Evolutionary conservation across 1,139 yeast genomes (phyloP).

Genomic region (Pichia sp.): DNA sequence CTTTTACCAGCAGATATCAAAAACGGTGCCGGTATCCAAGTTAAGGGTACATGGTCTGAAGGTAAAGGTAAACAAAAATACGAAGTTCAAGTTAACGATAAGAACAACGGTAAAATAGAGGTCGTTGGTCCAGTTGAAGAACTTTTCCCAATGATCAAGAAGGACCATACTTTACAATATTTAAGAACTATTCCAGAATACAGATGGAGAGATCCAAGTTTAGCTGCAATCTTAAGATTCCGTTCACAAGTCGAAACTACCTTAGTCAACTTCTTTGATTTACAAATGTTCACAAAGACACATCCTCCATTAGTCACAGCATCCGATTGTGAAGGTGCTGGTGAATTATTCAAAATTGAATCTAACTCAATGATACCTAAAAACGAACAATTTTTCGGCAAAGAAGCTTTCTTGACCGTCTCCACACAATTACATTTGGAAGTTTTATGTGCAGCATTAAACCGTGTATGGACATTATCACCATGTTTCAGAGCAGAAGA

Average conservation of each 20-base stretch:
- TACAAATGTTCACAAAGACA: slow-evolving; percentile 62
- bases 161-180: slow-evolving; percentile 62
- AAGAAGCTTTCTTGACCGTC: slow-evolving; percentile 70
- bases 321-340: slow-evolving; percentile 98
- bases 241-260: slow-evolving; percentile 64
- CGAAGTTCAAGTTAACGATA: slow-evolving; percentile 41
- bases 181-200: slow-evolving; percentile 71
- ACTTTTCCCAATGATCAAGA: slow-evolving; percentile 81
- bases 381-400: slow-evolving; percentile 55
- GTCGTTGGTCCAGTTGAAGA: slow-evolving; percentile 55
- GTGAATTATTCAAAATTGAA: slow-evolving; percentile 72
- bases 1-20: slow-evolving; percentile 33
- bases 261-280: slow-evolving; percentile 54
- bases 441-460: slow-evolving; percentile 68
- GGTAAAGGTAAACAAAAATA: slow-evolving; percentile 47
- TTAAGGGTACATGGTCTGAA: slow-evolving; percentile 46
- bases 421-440: slow-evolving; percentile 93
- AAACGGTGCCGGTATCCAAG: slow-evolving; percentile 42
- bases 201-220: slow-evolving; percentile 68
- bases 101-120: slow-evolving; percentile 34
- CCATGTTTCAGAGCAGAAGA: slow-evolving; percentile 96
- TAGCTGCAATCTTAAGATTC: slow-evolving; percentile 66
- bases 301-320: slow-evolving; percentile 85
- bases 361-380: slow-evolving; percentile 31
- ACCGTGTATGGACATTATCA: slow-evolving; percentile 83